phyloP scores from a whole-genome alignment of 2,329 filamentous ascomycete genomes.

The Chaetothyriales sp. region DNA sequence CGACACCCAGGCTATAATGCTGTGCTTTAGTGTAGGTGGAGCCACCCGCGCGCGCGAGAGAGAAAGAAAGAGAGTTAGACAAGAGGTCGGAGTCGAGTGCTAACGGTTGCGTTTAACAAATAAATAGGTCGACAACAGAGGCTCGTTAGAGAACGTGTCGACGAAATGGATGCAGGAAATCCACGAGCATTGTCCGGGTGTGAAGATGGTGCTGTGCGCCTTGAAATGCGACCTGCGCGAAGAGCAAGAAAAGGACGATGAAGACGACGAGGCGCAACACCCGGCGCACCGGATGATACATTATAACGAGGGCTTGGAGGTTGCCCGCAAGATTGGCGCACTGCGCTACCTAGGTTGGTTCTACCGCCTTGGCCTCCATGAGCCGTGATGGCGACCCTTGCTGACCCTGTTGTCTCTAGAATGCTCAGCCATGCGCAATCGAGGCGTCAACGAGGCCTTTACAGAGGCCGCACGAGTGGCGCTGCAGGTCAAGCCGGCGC shows the following conservation, averaged over 20 bases:
- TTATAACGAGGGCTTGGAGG: slow-evolving; percentile 81
- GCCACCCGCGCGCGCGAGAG: background rate
- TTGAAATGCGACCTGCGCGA: slow-evolving; percentile 94
- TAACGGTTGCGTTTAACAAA: slow-evolving; percentile 4
- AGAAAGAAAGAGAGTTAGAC: too few relatives aligned
- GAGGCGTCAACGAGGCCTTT: slow-evolving; percentile 95
- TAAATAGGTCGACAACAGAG: slow-evolving; percentile 64
- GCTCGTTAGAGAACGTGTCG: slow-evolving; percentile 95
- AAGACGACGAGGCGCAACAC: slow-evolving; percentile 27
- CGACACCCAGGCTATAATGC: slow-evolving; percentile 96
- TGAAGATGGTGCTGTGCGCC: slow-evolving; percentile 87
- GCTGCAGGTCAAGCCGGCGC: slow-evolving; percentile 37
- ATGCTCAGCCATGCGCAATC: slow-evolving; percentile 96
- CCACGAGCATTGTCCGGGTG: slow-evolving; percentile 88
- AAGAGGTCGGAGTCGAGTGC: background rate
- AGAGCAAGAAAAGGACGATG: slow-evolving; percentile 55
- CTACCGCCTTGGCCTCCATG: background rate
- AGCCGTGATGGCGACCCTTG: background rate
- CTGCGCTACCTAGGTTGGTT: slow-evolving; percentile 66
- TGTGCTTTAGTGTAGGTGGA: slow-evolving; percentile 67
- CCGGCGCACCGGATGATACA: slow-evolving; percentile 44
- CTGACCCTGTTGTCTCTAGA: slow-evolving; percentile 36
- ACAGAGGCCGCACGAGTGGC: slow-evolving; percentile 94
- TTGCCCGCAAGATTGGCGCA: slow-evolving; percentile 80
- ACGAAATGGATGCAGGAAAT: slow-evolving; percentile 98